Percentiles rank a stretch among this genome's conserved stretches.
phyloP scores from a whole-genome alignment of 768 basidiomycete species.

The Coprinopsis marcescibilis region DNA sequence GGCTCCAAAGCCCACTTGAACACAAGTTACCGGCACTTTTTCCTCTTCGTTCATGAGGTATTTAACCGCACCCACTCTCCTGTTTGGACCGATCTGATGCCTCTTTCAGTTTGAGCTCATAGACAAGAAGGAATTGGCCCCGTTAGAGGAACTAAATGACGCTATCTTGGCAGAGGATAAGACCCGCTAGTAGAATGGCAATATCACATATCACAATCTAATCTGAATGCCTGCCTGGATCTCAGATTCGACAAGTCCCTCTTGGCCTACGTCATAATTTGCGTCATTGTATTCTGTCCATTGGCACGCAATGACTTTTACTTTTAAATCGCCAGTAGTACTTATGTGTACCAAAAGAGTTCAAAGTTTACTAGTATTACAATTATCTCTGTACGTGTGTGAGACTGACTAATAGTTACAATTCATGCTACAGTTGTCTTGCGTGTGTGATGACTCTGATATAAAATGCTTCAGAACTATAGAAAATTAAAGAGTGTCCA shows the following conservation, averaged over 20 bases:
- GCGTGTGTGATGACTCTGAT: neutral
- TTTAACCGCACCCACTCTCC: slow-evolving; percentile 12
- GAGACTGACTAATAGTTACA: neutral
- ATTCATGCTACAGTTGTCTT: neutral
- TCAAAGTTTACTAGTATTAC: slow-evolving; percentile 1
- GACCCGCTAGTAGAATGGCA: slow-evolving; percentile 22
- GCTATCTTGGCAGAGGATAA: slow-evolving; percentile 66
- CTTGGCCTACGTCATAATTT: slow-evolving; percentile 1
- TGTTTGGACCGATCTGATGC: neutral
- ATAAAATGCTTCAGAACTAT: slow-evolving; percentile 12
- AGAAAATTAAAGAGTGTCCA: too few relatives aligned
- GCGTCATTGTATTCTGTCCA: too few relatives aligned
- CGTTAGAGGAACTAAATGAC: slow-evolving; percentile 91
- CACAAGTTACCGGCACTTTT: slow-evolving; percentile 97
- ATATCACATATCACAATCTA: neutral
- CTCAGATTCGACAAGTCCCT: too few relatives aligned
- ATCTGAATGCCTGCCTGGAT: too few relatives aligned
- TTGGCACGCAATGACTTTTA: too few relatives aligned
- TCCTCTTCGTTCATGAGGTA: slow-evolving; percentile 94
- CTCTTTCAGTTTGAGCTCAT: slow-evolving; percentile 74
- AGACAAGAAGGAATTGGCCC: slow-evolving; percentile 95
- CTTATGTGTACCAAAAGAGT: too few relatives aligned
- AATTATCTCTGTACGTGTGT: slow-evolving; percentile 1
- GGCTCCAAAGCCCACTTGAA: slow-evolving; percentile 79
- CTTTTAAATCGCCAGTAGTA: too few relatives aligned